Conservation (phyloP, 2,329 filamentous ascomycete genomes). For the Microdochium trichocladiopsis region DNA sequence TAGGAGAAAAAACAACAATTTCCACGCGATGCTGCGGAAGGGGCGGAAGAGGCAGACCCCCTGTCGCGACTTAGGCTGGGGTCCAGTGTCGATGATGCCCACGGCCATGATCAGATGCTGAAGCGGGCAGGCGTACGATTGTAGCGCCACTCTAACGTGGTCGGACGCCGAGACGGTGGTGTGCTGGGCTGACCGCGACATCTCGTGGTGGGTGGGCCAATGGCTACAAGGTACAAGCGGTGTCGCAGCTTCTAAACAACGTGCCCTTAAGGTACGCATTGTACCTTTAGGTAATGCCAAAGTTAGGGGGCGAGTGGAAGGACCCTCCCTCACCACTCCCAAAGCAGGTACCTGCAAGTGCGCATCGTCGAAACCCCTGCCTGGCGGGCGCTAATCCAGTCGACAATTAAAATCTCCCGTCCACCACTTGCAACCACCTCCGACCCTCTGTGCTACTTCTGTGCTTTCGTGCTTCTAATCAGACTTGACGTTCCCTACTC, state of each 20-base stretch:
- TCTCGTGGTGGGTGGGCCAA: neutral
- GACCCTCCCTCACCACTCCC: too few species aligned
- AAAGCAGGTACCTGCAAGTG: too few species aligned
- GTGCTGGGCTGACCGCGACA: neutral
- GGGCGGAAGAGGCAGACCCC: too few species aligned
- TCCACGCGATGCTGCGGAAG: neutral
- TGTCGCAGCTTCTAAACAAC: too few species aligned
- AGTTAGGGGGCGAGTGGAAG: neutral
- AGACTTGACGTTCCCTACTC: neutral
- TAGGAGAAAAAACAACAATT: neutral
- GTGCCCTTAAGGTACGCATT: too few species aligned
- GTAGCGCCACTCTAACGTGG: neutral
- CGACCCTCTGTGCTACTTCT: neutral
- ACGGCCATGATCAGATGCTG: neutral
- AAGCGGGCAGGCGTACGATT: neutral
- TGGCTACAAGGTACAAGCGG: neutral
- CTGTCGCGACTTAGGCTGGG: too few species aligned
- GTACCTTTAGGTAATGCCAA: too few species aligned
- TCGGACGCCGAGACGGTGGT: neutral
- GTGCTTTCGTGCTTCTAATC: neutral
- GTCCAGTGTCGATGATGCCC: too few species aligned
- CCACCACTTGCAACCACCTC: neutral
- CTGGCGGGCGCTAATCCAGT: neutral
- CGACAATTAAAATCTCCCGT: neutral
- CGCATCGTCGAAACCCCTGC: neutral